phyloP scores from a whole-genome alignment of 2,329 filamentous ascomycete species.

The Fusarium pilosicola region DNA sequence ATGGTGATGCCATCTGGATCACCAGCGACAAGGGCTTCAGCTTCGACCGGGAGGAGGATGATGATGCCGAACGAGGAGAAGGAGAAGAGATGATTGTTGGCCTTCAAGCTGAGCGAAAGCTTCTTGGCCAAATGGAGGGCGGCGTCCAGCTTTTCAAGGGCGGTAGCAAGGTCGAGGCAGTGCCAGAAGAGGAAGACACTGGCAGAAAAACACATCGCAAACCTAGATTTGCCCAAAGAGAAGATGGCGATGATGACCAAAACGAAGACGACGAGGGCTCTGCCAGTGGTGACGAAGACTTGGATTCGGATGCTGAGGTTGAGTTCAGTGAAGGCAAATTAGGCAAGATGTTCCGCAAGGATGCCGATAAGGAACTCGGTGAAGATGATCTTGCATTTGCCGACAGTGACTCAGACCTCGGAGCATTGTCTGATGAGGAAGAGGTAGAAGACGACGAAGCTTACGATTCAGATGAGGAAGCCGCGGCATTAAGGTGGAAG shows the following conservation, averaged over 20 bases:
- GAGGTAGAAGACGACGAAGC: conserved; percentile 63
- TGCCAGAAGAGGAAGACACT: conserved; percentile 64
- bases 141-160: conserved; percentile 88
- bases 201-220: conserved; percentile 69
- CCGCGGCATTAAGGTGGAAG: conserved; percentile 85
- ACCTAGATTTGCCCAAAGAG: conserved; percentile 67
- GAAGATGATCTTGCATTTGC: conserved; percentile 87
- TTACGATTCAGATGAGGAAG: conserved; percentile 71
- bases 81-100: conserved; percentile 95
- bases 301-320: conserved; percentile 61
- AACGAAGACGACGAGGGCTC: conserved; percentile 62
- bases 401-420: conserved; percentile 95
- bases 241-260: conserved; percentile 67
- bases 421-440: conserved; percentile 75
- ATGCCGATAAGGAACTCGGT: conserved; percentile 60
- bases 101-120: conserved; percentile 81
- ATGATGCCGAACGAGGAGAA: conserved; percentile 81
- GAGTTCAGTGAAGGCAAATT: conserved; percentile 70
- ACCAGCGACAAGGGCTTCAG: conserved; percentile 76
- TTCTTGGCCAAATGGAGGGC: conserved; percentile 84
- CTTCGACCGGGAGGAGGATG: conserved; percentile 75
- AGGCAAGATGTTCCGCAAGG: conserved; percentile 68
- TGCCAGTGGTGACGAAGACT: conserved; percentile 63
- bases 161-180: conserved; percentile 72
- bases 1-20: conserved; percentile 96